These are phyloP conservation scores for Paraleonurus japonicus DNA, from an alignment of 257 asterid genomes.

Conservation along the genomic window DNA sequence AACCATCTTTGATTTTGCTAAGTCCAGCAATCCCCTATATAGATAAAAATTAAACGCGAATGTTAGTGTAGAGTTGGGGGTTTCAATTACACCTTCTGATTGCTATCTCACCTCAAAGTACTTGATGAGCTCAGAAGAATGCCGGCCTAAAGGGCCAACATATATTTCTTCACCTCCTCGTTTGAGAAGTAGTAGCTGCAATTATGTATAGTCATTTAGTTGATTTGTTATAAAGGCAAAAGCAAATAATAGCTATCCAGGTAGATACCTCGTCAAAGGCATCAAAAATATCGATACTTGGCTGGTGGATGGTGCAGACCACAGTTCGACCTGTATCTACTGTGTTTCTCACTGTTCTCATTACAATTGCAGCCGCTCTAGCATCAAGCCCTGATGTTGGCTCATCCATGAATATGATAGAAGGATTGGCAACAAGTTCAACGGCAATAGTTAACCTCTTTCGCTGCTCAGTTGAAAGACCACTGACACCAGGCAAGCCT, in stretches of 20 bases:
- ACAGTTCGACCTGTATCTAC: conserved; percentile 90
- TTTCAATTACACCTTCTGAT: background rate
- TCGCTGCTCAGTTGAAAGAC: conserved; percentile 87
- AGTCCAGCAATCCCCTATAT: conserved; percentile 52
- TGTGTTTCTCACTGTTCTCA: conserved; percentile 93
- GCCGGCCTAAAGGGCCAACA: conserved; percentile 72
- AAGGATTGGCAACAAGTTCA: conserved; percentile 91
- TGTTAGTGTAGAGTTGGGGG: background rate
- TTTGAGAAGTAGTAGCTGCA: conserved; percentile 71
- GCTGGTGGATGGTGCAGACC: conserved; percentile 93
- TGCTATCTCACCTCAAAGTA: conserved; percentile 64
- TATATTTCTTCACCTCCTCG: conserved; percentile 83
- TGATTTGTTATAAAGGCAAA: background rate
- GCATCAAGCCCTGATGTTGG: conserved; percentile 97
- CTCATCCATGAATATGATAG: conserved; percentile 94
- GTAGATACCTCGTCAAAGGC: conserved; percentile 77
- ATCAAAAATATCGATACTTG: conserved; percentile 88
- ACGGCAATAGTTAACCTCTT: conserved; percentile 89
- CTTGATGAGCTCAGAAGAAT: conserved; percentile 50
- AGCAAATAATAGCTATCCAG: background rate
- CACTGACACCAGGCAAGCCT: conserved; percentile 78
- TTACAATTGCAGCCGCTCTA: conserved; percentile 91
- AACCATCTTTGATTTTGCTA: conserved; percentile 53
- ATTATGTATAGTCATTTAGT: background rate
- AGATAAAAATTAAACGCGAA: background rate